A percentile compares a stretch with the other conserved stretches of the same genome.
phyloP scores from a whole-genome alignment of 257 asterid species.

The Lycium ferocissimum region DNA sequence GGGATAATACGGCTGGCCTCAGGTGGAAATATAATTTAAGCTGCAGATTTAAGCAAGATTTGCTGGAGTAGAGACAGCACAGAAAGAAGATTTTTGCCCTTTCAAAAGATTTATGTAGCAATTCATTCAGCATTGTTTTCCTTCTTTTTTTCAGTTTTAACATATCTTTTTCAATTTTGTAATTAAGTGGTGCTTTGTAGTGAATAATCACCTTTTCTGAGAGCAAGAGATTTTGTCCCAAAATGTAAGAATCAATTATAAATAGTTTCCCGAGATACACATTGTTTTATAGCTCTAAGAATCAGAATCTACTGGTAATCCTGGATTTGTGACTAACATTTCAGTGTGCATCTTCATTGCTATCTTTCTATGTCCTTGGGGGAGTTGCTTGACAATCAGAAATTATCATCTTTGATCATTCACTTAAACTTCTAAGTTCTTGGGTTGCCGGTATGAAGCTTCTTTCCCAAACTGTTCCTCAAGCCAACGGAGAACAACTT shows the following conservation, averaged over 20 bases:
- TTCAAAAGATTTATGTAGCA: conserved; percentile 52
- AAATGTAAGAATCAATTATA: conserved; percentile 42
- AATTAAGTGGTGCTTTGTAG: conserved; percentile 50
- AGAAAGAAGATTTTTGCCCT: conserved; percentile 47
- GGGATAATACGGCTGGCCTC: conserved; percentile 20
- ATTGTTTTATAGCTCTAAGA: neutral
- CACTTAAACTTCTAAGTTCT: neutral
- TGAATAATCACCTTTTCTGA: conserved; percentile 33
- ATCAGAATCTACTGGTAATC: neutral
- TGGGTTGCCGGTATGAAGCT: neutral
- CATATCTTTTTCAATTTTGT: conserved; percentile 52
- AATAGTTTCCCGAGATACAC: conserved; percentile 4
- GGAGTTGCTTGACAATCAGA: conserved; percentile 5
- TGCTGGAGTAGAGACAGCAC: conserved; percentile 44
- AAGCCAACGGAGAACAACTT: neutral
- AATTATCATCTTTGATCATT: neutral
- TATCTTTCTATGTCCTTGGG: neutral
- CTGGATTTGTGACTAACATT: neutral
- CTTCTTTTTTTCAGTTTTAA: conserved; percentile 28
- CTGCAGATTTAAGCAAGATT: conserved; percentile 55
- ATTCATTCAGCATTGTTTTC: conserved; percentile 47
- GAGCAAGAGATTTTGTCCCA: conserved; percentile 36
- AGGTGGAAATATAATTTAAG: conserved; percentile 47
- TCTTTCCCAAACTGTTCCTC: neutral
- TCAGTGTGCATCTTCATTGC: neutral